Conservation (phyloP, 2,329 filamentous ascomycete genomes). For the Ophiostoma himal-ulmi region DNA sequence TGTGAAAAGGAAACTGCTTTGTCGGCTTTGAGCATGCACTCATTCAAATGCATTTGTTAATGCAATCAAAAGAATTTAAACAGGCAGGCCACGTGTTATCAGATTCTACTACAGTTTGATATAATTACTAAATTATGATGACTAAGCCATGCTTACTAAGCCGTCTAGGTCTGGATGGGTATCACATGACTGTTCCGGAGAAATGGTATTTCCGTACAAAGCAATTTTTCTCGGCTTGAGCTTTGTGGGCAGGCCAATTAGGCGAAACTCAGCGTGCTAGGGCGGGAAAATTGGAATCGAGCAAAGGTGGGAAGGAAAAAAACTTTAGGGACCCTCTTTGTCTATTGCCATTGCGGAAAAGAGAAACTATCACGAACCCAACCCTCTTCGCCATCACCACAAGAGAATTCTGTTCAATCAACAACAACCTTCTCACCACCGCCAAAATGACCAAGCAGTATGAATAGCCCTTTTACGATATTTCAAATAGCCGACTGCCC, state of each 20-base stretch:
- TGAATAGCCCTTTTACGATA: conserved; percentile 12
- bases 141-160: background rate
- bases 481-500: background rate
- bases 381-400: conserved; percentile 13
- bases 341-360: conserved; percentile 15
- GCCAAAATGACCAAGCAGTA: conserved; percentile 75
- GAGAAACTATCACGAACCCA: conserved; percentile 22
- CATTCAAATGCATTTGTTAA: too few relatives aligned
- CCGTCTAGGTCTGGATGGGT: background rate
- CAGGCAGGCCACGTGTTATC: background rate
- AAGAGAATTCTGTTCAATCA: conserved; percentile 21
- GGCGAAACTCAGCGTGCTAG: conserved; percentile 15
- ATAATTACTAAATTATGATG: background rate
- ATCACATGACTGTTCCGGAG: conserved; percentile 23
- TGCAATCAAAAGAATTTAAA: too few relatives aligned
- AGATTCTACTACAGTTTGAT: too few relatives aligned
- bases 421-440: conserved; percentile 18
- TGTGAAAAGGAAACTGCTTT: too few relatives aligned
- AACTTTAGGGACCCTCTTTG: conserved; percentile 17
- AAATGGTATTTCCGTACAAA: conserved; percentile 21
- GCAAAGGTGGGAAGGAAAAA: conserved; percentile 14
- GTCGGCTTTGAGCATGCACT: too few relatives aligned
- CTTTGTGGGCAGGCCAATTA: conserved; percentile 15
- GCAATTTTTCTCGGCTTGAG: conserved; percentile 12
- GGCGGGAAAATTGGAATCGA: conserved; percentile 21